Conservation (phyloP, 2,329 filamentous ascomycete genomes). For the Pseudogymnoascus sp. region DNA sequence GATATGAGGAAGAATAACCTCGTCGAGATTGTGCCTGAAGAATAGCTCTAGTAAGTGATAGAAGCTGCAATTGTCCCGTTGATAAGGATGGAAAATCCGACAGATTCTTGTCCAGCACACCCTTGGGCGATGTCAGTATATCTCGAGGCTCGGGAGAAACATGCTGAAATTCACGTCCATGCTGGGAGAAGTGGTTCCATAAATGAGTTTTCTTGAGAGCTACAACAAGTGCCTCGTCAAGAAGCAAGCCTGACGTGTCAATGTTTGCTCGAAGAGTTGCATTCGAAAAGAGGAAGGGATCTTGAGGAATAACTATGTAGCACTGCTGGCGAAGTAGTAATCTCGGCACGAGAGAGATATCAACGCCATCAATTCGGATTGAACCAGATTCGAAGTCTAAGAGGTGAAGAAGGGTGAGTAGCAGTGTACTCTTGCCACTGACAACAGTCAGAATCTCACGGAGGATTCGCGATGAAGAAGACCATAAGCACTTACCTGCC, state of each 20-base stretch:
- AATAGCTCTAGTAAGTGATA: constrained; percentile 41
- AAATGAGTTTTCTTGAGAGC: constrained; percentile 13
- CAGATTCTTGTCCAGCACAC: constrained; percentile 24
- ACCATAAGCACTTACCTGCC: constrained; percentile 31
- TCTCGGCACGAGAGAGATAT: constrained; percentile 33
- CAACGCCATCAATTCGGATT: constrained; percentile 37
- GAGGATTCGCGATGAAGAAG: too few relatives aligned
- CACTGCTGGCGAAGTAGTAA: constrained; percentile 30
- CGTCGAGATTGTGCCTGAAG: constrained; percentile 23
- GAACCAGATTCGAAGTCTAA: constrained; percentile 35
- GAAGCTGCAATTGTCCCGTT: constrained; percentile 40
- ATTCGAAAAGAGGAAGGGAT: constrained; percentile 32
- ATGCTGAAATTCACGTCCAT: background rate
- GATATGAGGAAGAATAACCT: too few relatives aligned
- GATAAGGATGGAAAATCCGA: constrained; percentile 26
- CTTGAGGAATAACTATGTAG: constrained; percentile 36
- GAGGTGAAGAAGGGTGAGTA: constrained; percentile 42
- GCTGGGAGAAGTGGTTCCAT: constrained; percentile 1
- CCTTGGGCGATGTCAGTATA: background rate
- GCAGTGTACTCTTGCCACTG: constrained; percentile 35
- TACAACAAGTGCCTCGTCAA: constrained; percentile 18
- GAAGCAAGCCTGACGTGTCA: constrained; percentile 19
- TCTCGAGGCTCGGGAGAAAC: background rate
- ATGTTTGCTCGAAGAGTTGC: constrained; percentile 29
- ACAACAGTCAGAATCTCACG: background rate